These are phyloP conservation scores for Crepidotus variabilis DNA, from an alignment of 768 basidiomycete genomes.

Conservation along the genomic window DNA sequence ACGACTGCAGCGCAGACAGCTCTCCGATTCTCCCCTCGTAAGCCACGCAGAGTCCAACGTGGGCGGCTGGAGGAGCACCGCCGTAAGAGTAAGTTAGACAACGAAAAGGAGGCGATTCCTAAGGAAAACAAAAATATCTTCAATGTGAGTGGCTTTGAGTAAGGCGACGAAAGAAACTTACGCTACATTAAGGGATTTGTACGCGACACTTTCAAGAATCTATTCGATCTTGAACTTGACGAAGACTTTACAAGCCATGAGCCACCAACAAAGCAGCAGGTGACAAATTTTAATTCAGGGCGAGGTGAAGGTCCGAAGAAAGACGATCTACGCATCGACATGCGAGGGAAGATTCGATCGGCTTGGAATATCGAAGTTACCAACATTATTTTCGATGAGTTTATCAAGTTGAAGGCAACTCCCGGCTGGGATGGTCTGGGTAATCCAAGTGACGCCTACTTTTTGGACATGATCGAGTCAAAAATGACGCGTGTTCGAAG, in stretches of 20 bases:
- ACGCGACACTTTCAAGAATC: neutral
- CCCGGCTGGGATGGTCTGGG: neutral
- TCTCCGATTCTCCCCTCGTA: neutral
- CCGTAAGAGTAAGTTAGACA: neutral
- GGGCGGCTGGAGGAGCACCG: neutral
- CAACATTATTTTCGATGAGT: slow-evolving; percentile 7
- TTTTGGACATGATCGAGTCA: neutral
- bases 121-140: neutral
- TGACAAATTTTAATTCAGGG: neutral
- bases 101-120: neutral
- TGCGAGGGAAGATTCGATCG: slow-evolving; percentile 8
- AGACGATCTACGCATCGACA: slow-evolving; percentile 7
- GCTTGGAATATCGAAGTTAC: slow-evolving; percentile 8
- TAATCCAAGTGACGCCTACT: slow-evolving; percentile 2
- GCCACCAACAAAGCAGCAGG: neutral
- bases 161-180: too few species aligned
- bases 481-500: neutral
- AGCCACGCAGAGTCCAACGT: neutral
- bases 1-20: neutral
- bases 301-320: slow-evolving; percentile 9
- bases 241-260: neutral
- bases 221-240: neutral
- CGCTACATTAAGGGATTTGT: too few species aligned
- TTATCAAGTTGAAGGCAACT: slow-evolving; percentile 1
- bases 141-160: neutral